These are phyloP conservation scores for Gossypium herbaceum DNA, from an alignment of 345 rosid species.

Conservation along the genomic window DNA sequence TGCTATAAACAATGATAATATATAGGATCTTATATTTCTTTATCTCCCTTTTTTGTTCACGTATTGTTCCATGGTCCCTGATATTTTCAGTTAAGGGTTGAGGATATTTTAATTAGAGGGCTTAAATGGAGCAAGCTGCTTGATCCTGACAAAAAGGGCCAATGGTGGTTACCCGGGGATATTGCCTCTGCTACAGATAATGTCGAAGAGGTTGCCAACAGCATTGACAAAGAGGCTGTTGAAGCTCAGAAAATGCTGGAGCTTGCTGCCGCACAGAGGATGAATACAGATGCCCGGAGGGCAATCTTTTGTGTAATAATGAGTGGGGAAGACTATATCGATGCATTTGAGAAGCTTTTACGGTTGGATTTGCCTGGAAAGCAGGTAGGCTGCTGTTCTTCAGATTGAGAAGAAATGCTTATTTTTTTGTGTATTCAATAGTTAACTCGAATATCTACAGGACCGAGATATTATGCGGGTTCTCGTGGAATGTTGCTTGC, in stretches of 20 bases:
- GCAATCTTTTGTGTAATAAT: constrained; percentile 92
- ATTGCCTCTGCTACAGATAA: constrained; percentile 32
- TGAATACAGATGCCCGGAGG: constrained; percentile 87
- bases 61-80: neutral
- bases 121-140: constrained; percentile 87
- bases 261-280: constrained; percentile 90
- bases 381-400: constrained; percentile 40
- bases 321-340: constrained; percentile 90
- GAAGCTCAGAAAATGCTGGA: constrained; percentile 86
- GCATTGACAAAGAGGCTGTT: constrained; percentile 72
- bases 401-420: neutral
- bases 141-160: constrained; percentile 85
- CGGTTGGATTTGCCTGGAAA: constrained; percentile 79
- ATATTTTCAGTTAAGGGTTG: constrained; percentile 57
- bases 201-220: constrained; percentile 64
- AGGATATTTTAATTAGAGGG: constrained; percentile 65
- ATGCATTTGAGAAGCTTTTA: constrained; percentile 85
- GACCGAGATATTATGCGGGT: constrained; percentile 95
- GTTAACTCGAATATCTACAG: constrained; percentile 27
- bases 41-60: neutral
- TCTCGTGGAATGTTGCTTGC: constrained; percentile 81
- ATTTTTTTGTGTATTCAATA: neutral
- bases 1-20: neutral
- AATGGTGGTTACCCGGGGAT: constrained; percentile 89
- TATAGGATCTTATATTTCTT: neutral